A percentile compares a stretch with the other conserved stretches of the same genome.
Conservation (phyloP, 2,329 filamentous ascomycete genomes). For the Aschersonia sp. region DNA sequence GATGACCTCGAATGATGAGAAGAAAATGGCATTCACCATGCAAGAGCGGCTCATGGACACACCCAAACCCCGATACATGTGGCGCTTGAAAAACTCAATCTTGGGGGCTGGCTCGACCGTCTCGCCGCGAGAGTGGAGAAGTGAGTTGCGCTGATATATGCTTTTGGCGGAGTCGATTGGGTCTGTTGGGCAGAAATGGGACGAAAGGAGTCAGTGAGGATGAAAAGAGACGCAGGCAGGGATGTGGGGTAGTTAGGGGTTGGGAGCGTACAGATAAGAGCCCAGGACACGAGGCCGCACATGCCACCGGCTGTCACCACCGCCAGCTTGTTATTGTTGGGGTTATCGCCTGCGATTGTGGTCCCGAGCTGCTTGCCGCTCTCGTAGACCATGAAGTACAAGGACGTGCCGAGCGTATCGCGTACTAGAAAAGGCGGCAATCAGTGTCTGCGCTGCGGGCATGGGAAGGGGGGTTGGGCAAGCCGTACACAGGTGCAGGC, state of each 20-base stretch:
- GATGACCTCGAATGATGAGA: constrained; percentile 73
- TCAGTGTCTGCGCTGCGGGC: too few relatives aligned
- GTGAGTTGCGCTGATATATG: constrained; percentile 70
- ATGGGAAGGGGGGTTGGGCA: background rate
- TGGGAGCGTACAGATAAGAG: constrained; percentile 46
- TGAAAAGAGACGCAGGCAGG: background rate
- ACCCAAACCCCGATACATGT: constrained; percentile 71
- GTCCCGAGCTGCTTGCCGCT: constrained; percentile 71
- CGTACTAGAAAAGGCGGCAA: constrained; percentile 36
- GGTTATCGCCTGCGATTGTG: constrained; percentile 55
- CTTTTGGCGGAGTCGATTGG: constrained; percentile 74
- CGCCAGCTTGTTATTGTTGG: constrained; percentile 65
- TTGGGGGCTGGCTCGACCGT: constrained; percentile 51
- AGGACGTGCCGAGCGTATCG: constrained; percentile 69
- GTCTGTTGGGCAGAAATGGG: constrained; percentile 21
- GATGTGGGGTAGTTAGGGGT: background rate
- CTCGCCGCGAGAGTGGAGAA: constrained; percentile 54
- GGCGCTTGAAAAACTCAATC: constrained; percentile 62
- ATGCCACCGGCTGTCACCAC: constrained; percentile 67
- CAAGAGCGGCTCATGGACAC: constrained; percentile 76
- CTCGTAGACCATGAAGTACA: constrained; percentile 85
- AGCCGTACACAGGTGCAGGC: constrained; percentile 57
- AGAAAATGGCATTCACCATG: constrained; percentile 78
- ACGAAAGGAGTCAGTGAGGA: background rate
- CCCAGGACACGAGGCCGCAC: constrained; percentile 76